Evolutionary conservation across 1,284 basidiomycete species (phyloP), one percentile per base, ranked within the genome.

Genomic region (Uromyces viciae-fabae): DNA sequence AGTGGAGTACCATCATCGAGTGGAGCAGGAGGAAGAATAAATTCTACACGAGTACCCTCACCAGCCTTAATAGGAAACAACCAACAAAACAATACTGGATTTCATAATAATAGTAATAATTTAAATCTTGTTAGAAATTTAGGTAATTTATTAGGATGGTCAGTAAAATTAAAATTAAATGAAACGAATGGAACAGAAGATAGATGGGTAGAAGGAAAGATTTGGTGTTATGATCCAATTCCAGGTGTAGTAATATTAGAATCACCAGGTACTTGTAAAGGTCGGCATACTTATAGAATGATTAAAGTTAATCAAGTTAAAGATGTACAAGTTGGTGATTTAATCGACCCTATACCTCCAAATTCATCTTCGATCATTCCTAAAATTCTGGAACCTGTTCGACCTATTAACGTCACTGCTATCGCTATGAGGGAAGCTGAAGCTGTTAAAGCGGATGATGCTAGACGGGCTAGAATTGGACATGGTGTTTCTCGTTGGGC

Each of bases 221-320:
- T 81, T 25, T 81, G 79, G 79, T 81, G 71, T 31, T 81, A 81
- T 25, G 79, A 81, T 40, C 72, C 79, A n/a, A 42, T 81, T 28
- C 28, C 79, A 1, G 79, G 79, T 3, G 79, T 74, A 9, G 49
- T 81, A 5, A 71, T 81, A 19, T 58, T 81, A 11, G 60, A 74
- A 36, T 75, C 38, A 49, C 56, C 77, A 15, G 76, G 52, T 36
- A 31, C 7, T 3, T 49, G 28, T 28, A 73, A 73, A 58, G 69
- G 68, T 58, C 38, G 58, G 38, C 40, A 74, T 11, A 75, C 56
- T 19, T 81, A 60, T 46, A 31, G 79, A 22, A 74, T 81, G 69
- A 31, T 81, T 36, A 81, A 81, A 52, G 69, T 81, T 31, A 81
- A 81, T 52, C 79, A 81, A 25, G 49, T 81, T 38, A 74, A 68